Evolutionary conservation across 257 asterid species (phyloP), one percentile per base, ranked within the genome.

Genomic region (Cordia subcordata): DNA sequence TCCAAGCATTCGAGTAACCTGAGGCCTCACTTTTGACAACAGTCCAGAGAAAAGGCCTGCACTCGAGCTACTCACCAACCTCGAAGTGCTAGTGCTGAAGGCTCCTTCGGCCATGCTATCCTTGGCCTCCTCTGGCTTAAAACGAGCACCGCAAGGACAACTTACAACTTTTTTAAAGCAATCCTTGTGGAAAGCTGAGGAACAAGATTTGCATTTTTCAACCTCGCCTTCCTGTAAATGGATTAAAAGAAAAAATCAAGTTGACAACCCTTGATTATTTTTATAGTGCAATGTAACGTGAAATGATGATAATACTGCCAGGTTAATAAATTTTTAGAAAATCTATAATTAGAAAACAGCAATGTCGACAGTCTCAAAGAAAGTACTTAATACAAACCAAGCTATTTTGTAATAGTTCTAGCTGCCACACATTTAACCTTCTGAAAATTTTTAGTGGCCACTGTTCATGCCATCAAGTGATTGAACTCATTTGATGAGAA

Each of bases 191-290:
- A 84, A 92, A 67, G 74, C 86, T n/a, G 70, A 55, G 39, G 61
- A 71, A 75, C 99, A 92, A 27, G 89, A 75, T 65, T 72, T 82
- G 60, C 99, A 92, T 70, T 77, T 92, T 75, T 86, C 85, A 13
- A 77, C 71, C 75, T 79, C 97, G 75, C 76, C 95, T 74, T 81
- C 96, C 99, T 92, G 85, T 75, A 57, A 64, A 51, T 67, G 55
- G 66, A 70, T 39, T 62, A 57, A 11, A 13, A 20, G 3, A 38
- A 53, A 11, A 20, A 20, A 3, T 10, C 10, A 20, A 22, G 4
- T 49, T 4, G 20, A 49, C 17, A 49, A 49, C 27, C 35, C 35
- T 27, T 27, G 35, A 1, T 49, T 49, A n/a, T n/a, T n/a, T n/a
- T 8, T 19, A 11, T 51, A 53, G 21, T 22, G 61, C 19, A 53